Percentiles rank a stretch among this genome's conserved stretches.
Conservation (phyloP, 768 basidiomycete species). For the Tulasnella sp. region DNA sequence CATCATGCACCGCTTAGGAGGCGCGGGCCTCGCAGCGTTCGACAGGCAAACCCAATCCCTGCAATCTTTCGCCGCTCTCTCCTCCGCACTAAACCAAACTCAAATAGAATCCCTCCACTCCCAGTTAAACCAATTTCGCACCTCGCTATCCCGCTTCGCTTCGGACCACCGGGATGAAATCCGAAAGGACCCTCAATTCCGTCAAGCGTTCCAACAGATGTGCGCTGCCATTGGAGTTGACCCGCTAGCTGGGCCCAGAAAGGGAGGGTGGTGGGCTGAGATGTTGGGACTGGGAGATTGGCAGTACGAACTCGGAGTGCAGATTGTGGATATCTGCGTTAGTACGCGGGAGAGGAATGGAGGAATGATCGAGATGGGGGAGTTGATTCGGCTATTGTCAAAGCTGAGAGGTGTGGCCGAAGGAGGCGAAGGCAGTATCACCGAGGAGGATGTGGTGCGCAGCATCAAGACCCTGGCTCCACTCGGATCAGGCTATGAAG, state of each 20-base stretch:
- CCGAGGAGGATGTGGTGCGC: conserved; percentile 77
- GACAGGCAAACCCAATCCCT: conserved; percentile 81
- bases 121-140: conserved; percentile 80
- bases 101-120: conserved; percentile 66
- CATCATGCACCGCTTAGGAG: conserved; percentile 66
- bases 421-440: conserved; percentile 57
- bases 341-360: conserved; percentile 86
- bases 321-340: conserved; percentile 89
- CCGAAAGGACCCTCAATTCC: conserved; percentile 75
- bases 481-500: conserved; percentile 86
- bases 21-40: conserved; percentile 84
- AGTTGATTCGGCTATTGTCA: conserved; percentile 74
- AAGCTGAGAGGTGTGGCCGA: conserved; percentile 61
- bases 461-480: conserved; percentile 86
- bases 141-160: conserved; percentile 75
- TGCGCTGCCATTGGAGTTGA: conserved; percentile 93
- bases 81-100: conserved; percentile 65
- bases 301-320: conserved; percentile 93
- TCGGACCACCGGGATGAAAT: conserved; percentile 80
- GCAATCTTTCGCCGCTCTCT: conserved; percentile 77
- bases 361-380: conserved; percentile 83
- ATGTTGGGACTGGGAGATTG: conserved; percentile 85
- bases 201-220: conserved; percentile 93
- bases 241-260: conserved; percentile 79
- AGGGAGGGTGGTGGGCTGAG: conserved; percentile 90